Evolutionary conservation across 192 early-diverging fungal genomes (phyloP), one percentile per base, ranked within the genome.

Genomic region (Coemansia sp.): DNA sequence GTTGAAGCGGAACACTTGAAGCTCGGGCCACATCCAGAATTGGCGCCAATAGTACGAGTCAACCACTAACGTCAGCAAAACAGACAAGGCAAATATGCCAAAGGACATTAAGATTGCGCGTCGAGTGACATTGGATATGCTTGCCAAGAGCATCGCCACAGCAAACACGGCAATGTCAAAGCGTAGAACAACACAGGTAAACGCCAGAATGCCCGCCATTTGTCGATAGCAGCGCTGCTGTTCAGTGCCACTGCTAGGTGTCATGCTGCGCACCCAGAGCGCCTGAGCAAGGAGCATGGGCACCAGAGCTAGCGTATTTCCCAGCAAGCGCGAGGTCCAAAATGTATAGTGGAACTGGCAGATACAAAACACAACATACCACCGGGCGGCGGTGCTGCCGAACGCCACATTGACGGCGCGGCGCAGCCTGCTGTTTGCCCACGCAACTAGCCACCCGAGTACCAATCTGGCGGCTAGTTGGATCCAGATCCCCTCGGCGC

Each of bases 341-440:
- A 95, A 99, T 36, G 89, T 79, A 59, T 89, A 80, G 72, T 99
- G 95, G 75, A 99, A 97, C 73, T 98, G 95, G 62, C 77, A 86
- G 85, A 93, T 34, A 78, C 84, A 12, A 59, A 75, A 41, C 81
- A 84, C 27, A 75, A 85, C 31, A 63, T 73, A 84, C 77, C 76
- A 78, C 34, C 46, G 25, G 6, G 76, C 73, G 11, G 77, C 38
- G 3, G 60, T 64, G 53, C 48, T 63, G 21, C 94, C 92, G 73
- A 94, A 93, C 41, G 84, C 72, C 6, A 59, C 58, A 6, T 55
- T 51, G 27, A 93, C 75, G 12, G 87, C 85, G 14, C 45, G 45
- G 2, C 90, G 78, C 51, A 94, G 58, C 62, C 68, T 72, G 42
- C 80, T 69, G 60, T 93, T 84, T 9, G 69, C 82, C 80, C 12